Base-by-base conservation (phyloP, 805 yeast genomes). In the Kregervanrija pseudodelftensis region DNA sequence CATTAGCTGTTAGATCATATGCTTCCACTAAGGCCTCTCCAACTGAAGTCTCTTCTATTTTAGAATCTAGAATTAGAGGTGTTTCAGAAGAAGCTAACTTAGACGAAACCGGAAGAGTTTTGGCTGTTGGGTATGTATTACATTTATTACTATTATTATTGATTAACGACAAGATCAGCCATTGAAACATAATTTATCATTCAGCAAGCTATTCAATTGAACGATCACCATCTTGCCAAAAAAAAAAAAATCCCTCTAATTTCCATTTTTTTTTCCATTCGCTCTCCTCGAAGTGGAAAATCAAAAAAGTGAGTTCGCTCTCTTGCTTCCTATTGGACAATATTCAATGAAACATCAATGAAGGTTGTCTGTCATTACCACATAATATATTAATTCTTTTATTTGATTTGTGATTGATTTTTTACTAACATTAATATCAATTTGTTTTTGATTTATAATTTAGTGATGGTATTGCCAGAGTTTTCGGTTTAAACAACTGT, bases 401-500 rank as follows among this genome's bases (percentile, higher is more conserved):
- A n/a, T 12, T 41, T 16, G 33, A 14, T 8, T 14, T 4, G 28
- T 35, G 28, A 22, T 22, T 22, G 28, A 22, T 22, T 22, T 32
- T 33, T 42, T 70, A 70, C 75, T 72, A 70, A 72, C 56, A 42
- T 30, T 16, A 8, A 12, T 33, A 31, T 11, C n/a, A 11, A 14
- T 33, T 31, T 37, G 13, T 30, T 35, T 35, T n/a, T 16, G 16
- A 28, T 34, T 45, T 12, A 69, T 42, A 46, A 31, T 55, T 12
- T 65, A 81, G 99, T 85, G 99, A 93, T 76, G 99, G 99, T 93
- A 93, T 93, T 70, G 99, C 99, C 72, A 95, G 98, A 82, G 96
- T 93, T 67, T 93, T 86, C 77, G 99, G 99, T 77, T 79, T 93
- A 66, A 93, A 90, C 93, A 93, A 93, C 82, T 83, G 89, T 74